Percentiles rank a stretch among this genome's conserved stretches.
Conservation (phyloP, 257 asterid species). For the Voacanga thouarsii region DNA sequence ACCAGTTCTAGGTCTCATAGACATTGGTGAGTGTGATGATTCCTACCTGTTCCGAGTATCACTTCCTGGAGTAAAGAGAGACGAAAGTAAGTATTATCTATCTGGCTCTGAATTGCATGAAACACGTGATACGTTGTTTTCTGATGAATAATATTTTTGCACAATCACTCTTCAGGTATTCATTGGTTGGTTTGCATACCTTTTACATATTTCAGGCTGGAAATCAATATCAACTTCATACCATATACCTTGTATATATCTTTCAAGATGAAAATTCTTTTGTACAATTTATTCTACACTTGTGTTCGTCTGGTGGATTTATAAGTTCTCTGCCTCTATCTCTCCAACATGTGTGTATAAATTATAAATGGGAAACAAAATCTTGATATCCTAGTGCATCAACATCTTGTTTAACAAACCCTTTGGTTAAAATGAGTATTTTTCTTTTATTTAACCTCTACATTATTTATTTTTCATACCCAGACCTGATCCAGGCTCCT, state of each 20-base stretch:
- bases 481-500: no score
- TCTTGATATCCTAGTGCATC: not conserved
- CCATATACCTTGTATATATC: not conserved
- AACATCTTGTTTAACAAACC: not conserved
- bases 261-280: not conserved
- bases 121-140: not conserved
- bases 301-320: not conserved
- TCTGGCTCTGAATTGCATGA: not conserved
- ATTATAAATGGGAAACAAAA: not conserved
- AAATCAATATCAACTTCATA: not conserved
- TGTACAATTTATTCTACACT: not conserved
- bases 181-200: not conserved
- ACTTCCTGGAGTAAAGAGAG: constrained; percentile 89
- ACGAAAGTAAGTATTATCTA: constrained; percentile 53
- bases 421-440: no score
- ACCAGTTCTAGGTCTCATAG: constrained; percentile 67
- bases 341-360: not conserved
- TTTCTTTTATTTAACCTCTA: not conserved
- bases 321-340: not conserved
- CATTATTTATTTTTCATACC: not conserved
- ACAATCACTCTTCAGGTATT: not conserved
- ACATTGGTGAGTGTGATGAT: constrained; percentile 71
- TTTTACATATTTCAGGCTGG: not conserved
- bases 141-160: not conserved
- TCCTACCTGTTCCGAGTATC: constrained; percentile 79